Base-by-base conservation (phyloP, 768 basidiomycete species). In the Amanita thiersii region DNA sequence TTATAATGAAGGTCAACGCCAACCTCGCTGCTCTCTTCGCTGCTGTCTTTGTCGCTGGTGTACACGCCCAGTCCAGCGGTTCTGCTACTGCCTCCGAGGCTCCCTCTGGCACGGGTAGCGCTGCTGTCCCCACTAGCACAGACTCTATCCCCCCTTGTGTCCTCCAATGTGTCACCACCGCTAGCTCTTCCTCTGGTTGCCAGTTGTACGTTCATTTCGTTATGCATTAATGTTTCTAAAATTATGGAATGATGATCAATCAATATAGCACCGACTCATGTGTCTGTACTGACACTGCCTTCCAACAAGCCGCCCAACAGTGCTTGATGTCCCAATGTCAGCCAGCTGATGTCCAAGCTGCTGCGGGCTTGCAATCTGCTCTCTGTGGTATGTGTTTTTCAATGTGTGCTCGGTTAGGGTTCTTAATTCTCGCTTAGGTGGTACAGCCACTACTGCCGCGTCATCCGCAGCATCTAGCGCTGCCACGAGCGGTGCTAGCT, bases 91-190 rank as follows among this genome's bases (percentile, higher is more conserved):
- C 26, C n/a, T 28, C 26, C n/a, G 26, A n/a, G 26, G 26, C 7
- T 7, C 4, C 15, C 18, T 6, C 41, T 19, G 8, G 5, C n/a
- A 15, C 33, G 11, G 2, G 10, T 20, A 24, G 4, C 8, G 41
- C 33, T 4, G 34, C 24, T 12, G 15, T 18, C 4, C 32, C 41
- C 11, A 35, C 31, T 21, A 41, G 40, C 15, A 41, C 40, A 14
- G 14, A 17, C 30, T 21, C 24, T 11, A 34, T 41, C 21, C 32
- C 40, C 3, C 29, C 17, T 14, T 41, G 40, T 41, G 32, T 41
- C 11, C 31, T 41, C 21, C 7, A 0, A 12, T 41, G 41, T 26
- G 20, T 18, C 3, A 5, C 19, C 23, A 14, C 5, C 14, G 23
- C 33, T 18, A n/a, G 19, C n/a, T 18, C 33, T 12, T 6, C 9